Conservation (phyloP, 805 yeast genomes). For the Cyberlindnera mycetangii region DNA sequence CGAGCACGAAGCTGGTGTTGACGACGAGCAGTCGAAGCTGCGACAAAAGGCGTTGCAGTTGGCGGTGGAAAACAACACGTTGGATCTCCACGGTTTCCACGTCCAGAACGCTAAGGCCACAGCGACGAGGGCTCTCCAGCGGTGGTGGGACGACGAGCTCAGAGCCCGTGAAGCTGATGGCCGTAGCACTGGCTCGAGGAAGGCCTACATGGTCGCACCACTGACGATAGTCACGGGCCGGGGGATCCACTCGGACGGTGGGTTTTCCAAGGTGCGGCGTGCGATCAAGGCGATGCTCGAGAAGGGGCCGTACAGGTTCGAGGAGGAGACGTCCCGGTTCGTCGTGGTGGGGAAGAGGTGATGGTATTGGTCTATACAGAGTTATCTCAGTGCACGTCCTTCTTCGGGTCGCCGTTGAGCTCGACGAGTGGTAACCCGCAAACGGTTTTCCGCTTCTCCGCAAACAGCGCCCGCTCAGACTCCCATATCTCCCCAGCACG, state of each 20-base stretch:
- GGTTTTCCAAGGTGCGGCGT: constrained; percentile 46
- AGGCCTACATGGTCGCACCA: constrained; percentile 41
- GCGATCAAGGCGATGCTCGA: constrained; percentile 41
- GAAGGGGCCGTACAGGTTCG: constrained; percentile 38
- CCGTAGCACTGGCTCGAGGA: constrained; percentile 32
- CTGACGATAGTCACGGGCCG: constrained; percentile 60
- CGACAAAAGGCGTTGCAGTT: constrained; percentile 16
- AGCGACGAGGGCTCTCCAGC: constrained; percentile 34
- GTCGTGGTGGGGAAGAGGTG: constrained; percentile 39
- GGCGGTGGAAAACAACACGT: constrained; percentile 19
- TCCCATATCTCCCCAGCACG: constrained; percentile 1
- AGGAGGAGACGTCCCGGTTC: constrained; percentile 45
- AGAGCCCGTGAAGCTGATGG: constrained; percentile 40
- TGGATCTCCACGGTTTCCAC: constrained; percentile 59
- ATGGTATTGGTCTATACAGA: neutral
- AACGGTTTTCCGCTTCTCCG: neutral
- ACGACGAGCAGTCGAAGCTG: constrained; percentile 8
- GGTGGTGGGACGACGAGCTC: constrained; percentile 67
- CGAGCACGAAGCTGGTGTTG: constrained; percentile 1
- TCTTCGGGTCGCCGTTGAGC: neutral
- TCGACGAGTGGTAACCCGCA: neutral
- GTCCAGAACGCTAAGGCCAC: constrained; percentile 45
- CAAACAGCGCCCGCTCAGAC: neutral
- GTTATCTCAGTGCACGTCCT: neutral
- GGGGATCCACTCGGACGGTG: constrained; percentile 65